These are phyloP conservation scores for Ricinus communis DNA, from an alignment of 345 rosid genomes.

Conservation along the genomic window DNA sequence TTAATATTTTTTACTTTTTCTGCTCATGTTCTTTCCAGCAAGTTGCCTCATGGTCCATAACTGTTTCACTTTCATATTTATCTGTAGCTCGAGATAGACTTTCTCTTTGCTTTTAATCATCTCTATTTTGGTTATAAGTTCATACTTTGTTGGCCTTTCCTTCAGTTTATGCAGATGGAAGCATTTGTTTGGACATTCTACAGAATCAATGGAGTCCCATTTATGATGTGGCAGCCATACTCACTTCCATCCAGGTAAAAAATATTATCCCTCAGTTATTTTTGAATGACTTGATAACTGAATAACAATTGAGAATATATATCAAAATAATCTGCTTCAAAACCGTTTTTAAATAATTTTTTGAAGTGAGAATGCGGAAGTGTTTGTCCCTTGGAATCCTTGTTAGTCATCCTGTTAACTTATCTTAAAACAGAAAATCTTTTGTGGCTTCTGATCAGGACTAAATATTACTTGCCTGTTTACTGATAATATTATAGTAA, in stretches of 20 bases:
- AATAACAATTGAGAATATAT: neutral
- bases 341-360: neutral
- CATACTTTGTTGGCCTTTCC: neutral
- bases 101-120: neutral
- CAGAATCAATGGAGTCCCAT: constrained; percentile 99
- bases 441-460: too few species aligned
- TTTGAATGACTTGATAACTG: neutral
- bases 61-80: neutral
- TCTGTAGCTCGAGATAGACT: neutral
- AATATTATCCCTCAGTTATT: neutral
- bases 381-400: neutral
- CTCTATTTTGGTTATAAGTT: neutral
- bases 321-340: neutral
- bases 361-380: neutral
- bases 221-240: constrained; percentile 96
- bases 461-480: neutral
- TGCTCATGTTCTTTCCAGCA: neutral
- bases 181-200: constrained; percentile 89
- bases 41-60: neutral
- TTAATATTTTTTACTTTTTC: neutral
- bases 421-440: too few species aligned
- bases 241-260: constrained; percentile 87
- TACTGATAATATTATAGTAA: too few species aligned
- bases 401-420: neutral
- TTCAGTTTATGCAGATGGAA: constrained; percentile 95